Evolutionary conservation across 768 basidiomycete genomes (phyloP), one percentile per base, ranked within the genome.

Genomic region (Asterophora parasitica): DNA sequence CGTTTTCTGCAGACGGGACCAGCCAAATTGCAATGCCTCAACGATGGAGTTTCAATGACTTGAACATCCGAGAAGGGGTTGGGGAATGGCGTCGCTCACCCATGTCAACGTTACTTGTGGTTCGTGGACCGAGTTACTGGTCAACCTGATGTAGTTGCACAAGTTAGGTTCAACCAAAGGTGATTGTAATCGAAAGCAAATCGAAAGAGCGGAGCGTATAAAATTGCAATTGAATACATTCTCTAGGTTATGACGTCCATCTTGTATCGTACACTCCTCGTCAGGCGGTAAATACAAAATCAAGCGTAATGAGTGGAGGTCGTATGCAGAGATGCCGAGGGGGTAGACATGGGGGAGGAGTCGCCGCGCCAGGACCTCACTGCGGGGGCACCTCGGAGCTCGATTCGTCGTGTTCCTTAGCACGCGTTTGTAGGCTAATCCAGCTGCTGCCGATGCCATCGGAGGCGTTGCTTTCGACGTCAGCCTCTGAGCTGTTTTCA

Each of bases 21-120:
- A 91, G 74, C 88, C 88, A 91, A 3, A 89, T 66, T 11, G 83
- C 69, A 41, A 79, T 56, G 10, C 82, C 84, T 85, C 53, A 26
- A 30, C 39, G 31, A 4, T 15, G 2, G 20, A 17, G 13, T 17
- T 32, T 46, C 9, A 49, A 16, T 45, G 16, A 6, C 28, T 20
- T 20, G 27, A 35, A 17, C 12, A 15, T 15, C 7, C 32, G 23
- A 35, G 36, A 10, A 20, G 3, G 7, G 2, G 4, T 23, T n/a
- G 20, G 23, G 23, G 23, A n/a, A 26, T 12, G 38, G 3, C 6
- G 10, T 26, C n/a, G 36, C 55, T 56, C 37, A 53, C 54, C 54
- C 51, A 52, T 52, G 39, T 13, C 27, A 8, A 23, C 6, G 23
- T 23, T 23, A 6, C 3, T 6, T 3, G 23, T 23, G 39, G 39